A percentile compares a stretch with the other conserved stretches of the same genome.
These are phyloP conservation scores for Styphnolobium japonicum DNA, from an alignment of 306 rosid genomes.

Conservation along the genomic window DNA sequence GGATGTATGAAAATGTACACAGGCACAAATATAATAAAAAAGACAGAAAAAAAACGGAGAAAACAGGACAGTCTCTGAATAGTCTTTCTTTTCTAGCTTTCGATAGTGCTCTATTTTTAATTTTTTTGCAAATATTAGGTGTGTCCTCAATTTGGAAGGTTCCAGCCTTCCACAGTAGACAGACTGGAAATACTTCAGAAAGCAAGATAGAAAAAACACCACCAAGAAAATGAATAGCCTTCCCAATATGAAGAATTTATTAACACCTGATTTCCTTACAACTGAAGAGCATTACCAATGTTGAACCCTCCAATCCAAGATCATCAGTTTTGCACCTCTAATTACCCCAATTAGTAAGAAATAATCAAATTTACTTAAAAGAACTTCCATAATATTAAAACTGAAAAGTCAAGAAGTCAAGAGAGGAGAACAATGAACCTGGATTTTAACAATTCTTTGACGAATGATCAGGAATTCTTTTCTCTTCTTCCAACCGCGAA, in stretches of 20 bases:
- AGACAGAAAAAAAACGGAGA: not conserved
- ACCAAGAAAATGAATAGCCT: not conserved
- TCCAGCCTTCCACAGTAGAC: not conserved
- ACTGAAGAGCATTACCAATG: not conserved
- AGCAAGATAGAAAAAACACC: not conserved
- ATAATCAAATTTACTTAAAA: not conserved
- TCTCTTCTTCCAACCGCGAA: slow-evolving; percentile 91
- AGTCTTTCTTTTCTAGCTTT: not conserved
- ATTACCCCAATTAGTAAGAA: not conserved
- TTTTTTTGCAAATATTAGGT: not conserved
- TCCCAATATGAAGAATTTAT: not conserved
- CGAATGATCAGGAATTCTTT: slow-evolving; percentile 81
- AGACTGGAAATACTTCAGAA: not conserved
- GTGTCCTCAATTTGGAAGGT: too few relatives aligned
- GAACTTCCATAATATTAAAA: not conserved
- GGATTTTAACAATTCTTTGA: slow-evolving; percentile 82
- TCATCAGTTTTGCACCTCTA: not conserved
- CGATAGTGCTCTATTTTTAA: not conserved
- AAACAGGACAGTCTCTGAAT: not conserved
- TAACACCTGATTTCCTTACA: not conserved
- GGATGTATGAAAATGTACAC: slow-evolving; percentile 3
- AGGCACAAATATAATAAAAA: not conserved
- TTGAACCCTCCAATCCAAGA: not conserved
- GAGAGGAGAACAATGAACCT: slow-evolving; percentile 46
- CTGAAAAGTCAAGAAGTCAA: not conserved